A percentile compares a stretch with the other conserved stretches of the same genome.
phyloP scores from a whole-genome alignment of 768 basidiomycete genomes.

The Russula griseocarnosa region DNA sequence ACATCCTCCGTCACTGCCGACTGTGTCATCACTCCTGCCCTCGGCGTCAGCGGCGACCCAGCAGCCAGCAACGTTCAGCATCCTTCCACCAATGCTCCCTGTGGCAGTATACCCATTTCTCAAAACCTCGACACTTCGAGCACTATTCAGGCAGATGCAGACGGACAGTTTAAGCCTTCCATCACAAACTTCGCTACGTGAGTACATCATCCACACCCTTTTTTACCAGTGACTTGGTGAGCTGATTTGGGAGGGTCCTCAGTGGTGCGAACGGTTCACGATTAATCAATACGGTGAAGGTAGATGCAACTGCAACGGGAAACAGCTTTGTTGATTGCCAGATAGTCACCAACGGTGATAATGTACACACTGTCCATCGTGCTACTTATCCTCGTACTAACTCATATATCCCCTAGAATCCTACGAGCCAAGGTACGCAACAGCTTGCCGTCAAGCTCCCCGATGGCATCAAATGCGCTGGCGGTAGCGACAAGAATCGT shows the following conservation, averaged over 20 bases:
- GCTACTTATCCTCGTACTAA: too few species aligned
- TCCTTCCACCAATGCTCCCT: too few species aligned
- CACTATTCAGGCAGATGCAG: conserved; percentile 31
- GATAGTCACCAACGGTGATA: conserved; percentile 46
- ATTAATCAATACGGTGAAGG: conserved; percentile 39
- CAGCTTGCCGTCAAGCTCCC: conserved; percentile 36
- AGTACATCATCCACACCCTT: conserved; percentile 29
- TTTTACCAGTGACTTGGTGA: conserved; percentile 44
- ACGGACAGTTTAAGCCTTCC: conserved; percentile 42
- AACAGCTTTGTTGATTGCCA: conserved; percentile 37
- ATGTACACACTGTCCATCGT: conserved; percentile 26
- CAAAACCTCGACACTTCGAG: conserved; percentile 39
- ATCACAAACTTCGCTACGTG: conserved; percentile 49
- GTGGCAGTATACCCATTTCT: conserved; percentile 32
- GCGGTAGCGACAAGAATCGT: conserved; percentile 42
- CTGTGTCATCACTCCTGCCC: conserved; percentile 40
- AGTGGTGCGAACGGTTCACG: conserved; percentile 49
- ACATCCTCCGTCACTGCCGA: conserved; percentile 42
- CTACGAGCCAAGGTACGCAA: conserved; percentile 40
- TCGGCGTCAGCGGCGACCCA: conserved; percentile 34
- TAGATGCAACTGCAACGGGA: conserved; percentile 40
- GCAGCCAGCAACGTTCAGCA: conserved; percentile 31
- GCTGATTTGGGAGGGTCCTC: background rate
- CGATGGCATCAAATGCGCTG: conserved; percentile 48
- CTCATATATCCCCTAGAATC: too few species aligned